Evolutionary conservation across 2,329 filamentous ascomycete species (phyloP).

Genomic region (Talaromyces islandicus): DNA sequence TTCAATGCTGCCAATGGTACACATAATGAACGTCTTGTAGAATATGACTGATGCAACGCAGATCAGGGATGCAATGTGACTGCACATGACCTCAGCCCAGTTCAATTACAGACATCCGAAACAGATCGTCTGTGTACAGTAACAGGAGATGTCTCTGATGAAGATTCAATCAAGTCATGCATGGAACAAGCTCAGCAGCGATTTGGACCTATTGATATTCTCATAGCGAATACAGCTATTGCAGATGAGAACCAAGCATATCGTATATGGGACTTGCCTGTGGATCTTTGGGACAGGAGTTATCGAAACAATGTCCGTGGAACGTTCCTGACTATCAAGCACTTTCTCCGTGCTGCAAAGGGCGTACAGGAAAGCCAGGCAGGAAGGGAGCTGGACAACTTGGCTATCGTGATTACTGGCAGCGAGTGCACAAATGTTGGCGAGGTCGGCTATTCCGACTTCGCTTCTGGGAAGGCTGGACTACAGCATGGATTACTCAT

Average conservation of each 20-base stretch:
- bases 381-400: constrained; percentile 40
- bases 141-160: constrained; percentile 44
- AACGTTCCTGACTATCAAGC: constrained; percentile 52
- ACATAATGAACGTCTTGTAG: not conserved
- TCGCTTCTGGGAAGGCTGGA: constrained; percentile 46
- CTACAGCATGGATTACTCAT: constrained; percentile 49
- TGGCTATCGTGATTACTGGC: constrained; percentile 49
- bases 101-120: constrained; percentile 23
- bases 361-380: constrained; percentile 29
- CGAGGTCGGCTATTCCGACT: constrained; percentile 40
- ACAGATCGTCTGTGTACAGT: constrained; percentile 35
- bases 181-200: constrained; percentile 37
- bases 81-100: constrained; percentile 43
- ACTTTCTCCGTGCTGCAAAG: constrained; percentile 44
- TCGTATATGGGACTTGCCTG: constrained; percentile 48
- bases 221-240: constrained; percentile 49
- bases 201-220: constrained; percentile 48
- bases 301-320: constrained; percentile 47
- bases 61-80: constrained; percentile 51
- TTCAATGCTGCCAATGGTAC: not conserved
- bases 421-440: constrained; percentile 48
- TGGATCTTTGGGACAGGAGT: constrained; percentile 48
- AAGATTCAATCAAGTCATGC: constrained; percentile 38
- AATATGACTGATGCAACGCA: constrained; percentile 16
- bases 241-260: constrained; percentile 45